Evolutionary conservation across 495 filamentous ascomycete species (phyloP), one percentile per base, ranked within the genome.

Genomic region (Amniculicola lignicola): DNA sequence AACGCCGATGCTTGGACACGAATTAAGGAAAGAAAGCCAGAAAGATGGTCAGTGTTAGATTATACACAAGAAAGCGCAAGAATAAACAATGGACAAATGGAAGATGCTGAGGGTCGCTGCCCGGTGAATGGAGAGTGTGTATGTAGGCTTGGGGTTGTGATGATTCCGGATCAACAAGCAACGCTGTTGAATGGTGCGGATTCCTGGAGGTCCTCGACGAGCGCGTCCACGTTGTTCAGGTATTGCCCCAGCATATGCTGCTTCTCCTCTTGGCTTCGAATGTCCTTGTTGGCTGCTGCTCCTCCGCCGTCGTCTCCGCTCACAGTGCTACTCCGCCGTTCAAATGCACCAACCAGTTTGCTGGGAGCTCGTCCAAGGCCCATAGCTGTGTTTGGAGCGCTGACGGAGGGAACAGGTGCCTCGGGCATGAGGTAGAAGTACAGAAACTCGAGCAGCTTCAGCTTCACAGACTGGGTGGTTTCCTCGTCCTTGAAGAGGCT

Each of bases 361-460:
- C 81, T 88, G 9, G 87, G 86, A 65, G 82, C 88, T 54, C 84
- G 85, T 10, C 48, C 41, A 47, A 85, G 67, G 45, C 45, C 54
- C 41, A 81, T 72, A 0, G 43, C 62, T 0, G 69, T 68, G 51
- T 61, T 67, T 24, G 67, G 64, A 21, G 64, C 33, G 41, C 53
- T 48, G 9, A 65, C 64, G 4, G 75, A 65, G 4, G 70, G 72
- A 16, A 79, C 77, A 1, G 87, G 82, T 1, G 79, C 82, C 71
- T 97, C 93, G 24, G 91, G 90, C 84, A 96, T 96, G 42, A 98
- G 82, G 70, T 97, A 98, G 72, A 96, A 96, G 72, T 97, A 95
- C 4, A 98, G 73, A 68, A 98, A 96, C 66, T 98, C 93, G 53
- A 96, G 84, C 9, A 95, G 79, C 63, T 91, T 90, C 61, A 95